These are phyloP conservation scores for Marasmius tenuissimus DNA, from an alignment of 1,284 basidiomycete species.

Conservation along the genomic window DNA sequence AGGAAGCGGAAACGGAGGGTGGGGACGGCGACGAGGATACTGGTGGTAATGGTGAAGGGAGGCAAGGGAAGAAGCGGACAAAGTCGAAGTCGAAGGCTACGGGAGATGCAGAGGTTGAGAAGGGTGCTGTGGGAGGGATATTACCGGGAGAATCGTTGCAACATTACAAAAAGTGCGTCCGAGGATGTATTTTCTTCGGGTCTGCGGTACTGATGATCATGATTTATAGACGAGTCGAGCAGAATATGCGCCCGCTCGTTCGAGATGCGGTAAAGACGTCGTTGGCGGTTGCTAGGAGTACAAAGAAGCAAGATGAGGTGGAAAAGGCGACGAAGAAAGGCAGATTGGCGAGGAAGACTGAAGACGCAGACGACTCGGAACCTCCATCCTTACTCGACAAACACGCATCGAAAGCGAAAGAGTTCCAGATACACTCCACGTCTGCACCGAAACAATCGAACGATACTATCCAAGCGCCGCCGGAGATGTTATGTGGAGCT, in stretches of 20 bases:
- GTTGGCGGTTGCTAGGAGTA: slow-evolving; percentile 47
- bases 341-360: slow-evolving; percentile 6
- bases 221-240: slow-evolving; percentile 62
- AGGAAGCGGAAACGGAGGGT: slow-evolving; percentile 43
- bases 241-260: slow-evolving; percentile 63
- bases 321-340: slow-evolving; percentile 22
- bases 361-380: slow-evolving; percentile 12
- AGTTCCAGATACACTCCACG: slow-evolving; percentile 55
- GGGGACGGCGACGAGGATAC: too few relatives aligned
- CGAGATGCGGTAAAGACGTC: slow-evolving; percentile 61
- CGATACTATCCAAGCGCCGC: slow-evolving; percentile 69
- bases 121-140: slow-evolving; percentile 36
- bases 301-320: slow-evolving; percentile 35
- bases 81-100: background rate
- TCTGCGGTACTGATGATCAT: too few relatives aligned
- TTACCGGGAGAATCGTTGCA: slow-evolving; percentile 67
- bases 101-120: slow-evolving; percentile 16
- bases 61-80: background rate
- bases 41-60: too few relatives aligned
- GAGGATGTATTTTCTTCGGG: background rate
- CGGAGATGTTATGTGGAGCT: slow-evolving; percentile 34
- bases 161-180: slow-evolving; percentile 73
- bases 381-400: slow-evolving; percentile 20
- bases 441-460: slow-evolving; percentile 65
- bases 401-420: slow-evolving; percentile 40